phyloP scores from a whole-genome alignment of 2,329 filamentous ascomycete species.

The Escovopsis weberi region DNA sequence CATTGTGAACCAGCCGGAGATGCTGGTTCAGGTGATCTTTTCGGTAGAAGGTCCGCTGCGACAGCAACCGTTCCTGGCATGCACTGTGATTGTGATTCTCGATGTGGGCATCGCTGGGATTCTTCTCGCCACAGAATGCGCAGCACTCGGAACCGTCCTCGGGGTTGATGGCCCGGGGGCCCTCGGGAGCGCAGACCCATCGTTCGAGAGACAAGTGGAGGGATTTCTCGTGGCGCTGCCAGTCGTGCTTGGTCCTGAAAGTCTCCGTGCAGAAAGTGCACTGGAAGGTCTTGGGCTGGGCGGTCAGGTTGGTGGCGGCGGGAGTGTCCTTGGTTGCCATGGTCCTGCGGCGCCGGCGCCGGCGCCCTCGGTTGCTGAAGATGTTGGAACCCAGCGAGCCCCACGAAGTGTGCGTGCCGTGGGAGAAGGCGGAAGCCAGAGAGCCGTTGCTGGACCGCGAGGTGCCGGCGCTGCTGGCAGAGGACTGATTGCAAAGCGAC shows the following conservation, averaged over 20 bases:
- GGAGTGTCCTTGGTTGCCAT: slow-evolving; percentile 19
- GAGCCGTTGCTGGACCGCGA: slow-evolving; percentile 46
- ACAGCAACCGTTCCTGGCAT: slow-evolving; percentile 49
- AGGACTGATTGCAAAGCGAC: slow-evolving; percentile 45
- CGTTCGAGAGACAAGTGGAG: slow-evolving; percentile 48
- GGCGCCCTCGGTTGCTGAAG: slow-evolving; percentile 29
- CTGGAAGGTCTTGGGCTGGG: slow-evolving; percentile 43
- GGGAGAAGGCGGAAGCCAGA: slow-evolving; percentile 43
- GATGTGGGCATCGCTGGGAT: slow-evolving; percentile 25
- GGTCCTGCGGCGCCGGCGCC: slow-evolving; percentile 32
- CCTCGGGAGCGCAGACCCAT: slow-evolving; percentile 50
- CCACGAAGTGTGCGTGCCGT: slow-evolving; percentile 42
- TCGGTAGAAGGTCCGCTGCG: slow-evolving; percentile 51
- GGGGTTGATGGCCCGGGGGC: slow-evolving; percentile 39
- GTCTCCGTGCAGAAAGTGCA: slow-evolving; percentile 57
- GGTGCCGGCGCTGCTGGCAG: slow-evolving; percentile 44
- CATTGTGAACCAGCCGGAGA: slow-evolving; percentile 45
- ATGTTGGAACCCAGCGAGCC: slow-evolving; percentile 33
- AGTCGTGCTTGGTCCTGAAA: slow-evolving; percentile 54
- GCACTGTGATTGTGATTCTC: slow-evolving; percentile 30
- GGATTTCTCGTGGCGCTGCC: slow-evolving; percentile 57
- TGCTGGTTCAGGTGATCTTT: slow-evolving; percentile 56
- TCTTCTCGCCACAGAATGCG: slow-evolving; percentile 42
- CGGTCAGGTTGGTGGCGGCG: slow-evolving; percentile 17
- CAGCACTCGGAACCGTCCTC: slow-evolving; percentile 43